A percentile compares a stretch with the other conserved stretches of the same genome.
Conservation (phyloP, 2,329 filamentous ascomycete genomes). For the Fusarium buxicola region DNA sequence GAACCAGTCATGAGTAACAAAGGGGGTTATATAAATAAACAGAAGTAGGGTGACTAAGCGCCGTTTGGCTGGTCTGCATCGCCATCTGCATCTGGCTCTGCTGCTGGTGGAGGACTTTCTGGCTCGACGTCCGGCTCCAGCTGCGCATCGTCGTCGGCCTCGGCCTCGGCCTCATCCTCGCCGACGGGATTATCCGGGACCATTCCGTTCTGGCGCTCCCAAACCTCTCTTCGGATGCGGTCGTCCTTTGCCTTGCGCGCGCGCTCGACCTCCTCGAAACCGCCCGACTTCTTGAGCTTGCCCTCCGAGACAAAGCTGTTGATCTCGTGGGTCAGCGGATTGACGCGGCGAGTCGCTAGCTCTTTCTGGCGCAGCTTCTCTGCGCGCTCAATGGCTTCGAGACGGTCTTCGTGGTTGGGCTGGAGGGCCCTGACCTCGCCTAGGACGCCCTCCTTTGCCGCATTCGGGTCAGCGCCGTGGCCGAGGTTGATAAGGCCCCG, state of each 20-base stretch:
- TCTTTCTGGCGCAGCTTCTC: constrained; percentile 93
- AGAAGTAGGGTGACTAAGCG: constrained; percentile 18
- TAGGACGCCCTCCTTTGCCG: constrained; percentile 90
- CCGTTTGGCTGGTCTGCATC: constrained; percentile 32
- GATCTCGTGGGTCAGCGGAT: constrained; percentile 86
- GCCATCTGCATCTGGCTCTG: constrained; percentile 6
- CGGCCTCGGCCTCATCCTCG: constrained; percentile 48
- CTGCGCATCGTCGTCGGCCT: constrained; percentile 35
- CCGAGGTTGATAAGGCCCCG: constrained; percentile 65
- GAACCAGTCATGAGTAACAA: constrained; percentile 10
- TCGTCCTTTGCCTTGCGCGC: constrained; percentile 88
- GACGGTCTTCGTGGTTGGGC: constrained; percentile 90
- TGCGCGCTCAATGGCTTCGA: constrained; percentile 97
- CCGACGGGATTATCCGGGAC: constrained; percentile 58
- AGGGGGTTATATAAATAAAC: constrained; percentile 11
- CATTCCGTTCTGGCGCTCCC: constrained; percentile 73
- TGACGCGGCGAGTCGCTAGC: constrained; percentile 79
- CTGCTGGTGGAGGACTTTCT: constrained; percentile 19
- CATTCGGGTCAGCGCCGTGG: constrained; percentile 73
- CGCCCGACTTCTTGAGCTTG: constrained; percentile 94
- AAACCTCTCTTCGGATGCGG: constrained; percentile 81
- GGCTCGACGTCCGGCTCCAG: constrained; percentile 26
- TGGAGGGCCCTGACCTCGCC: constrained; percentile 93
- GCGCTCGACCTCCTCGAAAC: constrained; percentile 92
- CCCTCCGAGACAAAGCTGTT: constrained; percentile 87